phyloP scores from a whole-genome alignment of 441 rosid genomes.

The Eruca vesicaria region DNA sequence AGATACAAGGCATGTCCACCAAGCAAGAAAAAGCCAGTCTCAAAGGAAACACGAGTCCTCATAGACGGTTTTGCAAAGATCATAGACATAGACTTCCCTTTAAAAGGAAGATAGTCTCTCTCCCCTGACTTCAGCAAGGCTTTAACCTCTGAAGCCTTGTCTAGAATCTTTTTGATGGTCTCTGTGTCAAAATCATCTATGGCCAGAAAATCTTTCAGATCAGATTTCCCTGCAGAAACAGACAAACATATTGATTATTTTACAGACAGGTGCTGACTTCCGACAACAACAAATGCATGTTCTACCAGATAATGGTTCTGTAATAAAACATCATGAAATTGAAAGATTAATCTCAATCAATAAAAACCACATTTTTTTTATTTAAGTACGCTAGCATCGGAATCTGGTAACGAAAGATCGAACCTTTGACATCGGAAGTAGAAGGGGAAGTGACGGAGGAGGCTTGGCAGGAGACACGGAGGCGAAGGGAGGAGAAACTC shows the following conservation, averaged over 20 bases:
- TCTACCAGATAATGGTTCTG: background rate
- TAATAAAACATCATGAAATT: background rate
- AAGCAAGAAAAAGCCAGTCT: slow-evolving; percentile 95
- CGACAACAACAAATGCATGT: background rate
- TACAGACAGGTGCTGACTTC: background rate
- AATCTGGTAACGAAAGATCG: background rate
- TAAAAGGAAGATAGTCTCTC: slow-evolving; percentile 72
- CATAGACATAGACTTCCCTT: slow-evolving; percentile 98
- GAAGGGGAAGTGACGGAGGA: slow-evolving; percentile 61
- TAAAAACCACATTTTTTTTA: background rate
- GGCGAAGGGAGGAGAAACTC: slow-evolving; percentile 33
- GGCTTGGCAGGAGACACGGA: slow-evolving; percentile 61
- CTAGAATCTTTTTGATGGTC: slow-evolving; percentile 68
- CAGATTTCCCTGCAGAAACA: slow-evolving; percentile 50
- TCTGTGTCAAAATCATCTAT: slow-evolving; percentile 87
- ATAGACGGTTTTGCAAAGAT: slow-evolving; percentile 97
- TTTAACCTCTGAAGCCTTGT: slow-evolving; percentile 81
- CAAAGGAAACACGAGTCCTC: slow-evolving; percentile 98
- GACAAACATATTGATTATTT: background rate
- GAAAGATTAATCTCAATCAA: background rate
- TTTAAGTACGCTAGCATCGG: background rate
- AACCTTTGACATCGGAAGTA: slow-evolving; percentile 54
- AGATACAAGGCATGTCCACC: slow-evolving; percentile 95
- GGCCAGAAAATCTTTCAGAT: slow-evolving; percentile 73
- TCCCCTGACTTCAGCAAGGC: slow-evolving; percentile 82